phyloP scores from a whole-genome alignment of 1,139 yeast genomes.

The Debaryomyces subglobosus region DNA sequence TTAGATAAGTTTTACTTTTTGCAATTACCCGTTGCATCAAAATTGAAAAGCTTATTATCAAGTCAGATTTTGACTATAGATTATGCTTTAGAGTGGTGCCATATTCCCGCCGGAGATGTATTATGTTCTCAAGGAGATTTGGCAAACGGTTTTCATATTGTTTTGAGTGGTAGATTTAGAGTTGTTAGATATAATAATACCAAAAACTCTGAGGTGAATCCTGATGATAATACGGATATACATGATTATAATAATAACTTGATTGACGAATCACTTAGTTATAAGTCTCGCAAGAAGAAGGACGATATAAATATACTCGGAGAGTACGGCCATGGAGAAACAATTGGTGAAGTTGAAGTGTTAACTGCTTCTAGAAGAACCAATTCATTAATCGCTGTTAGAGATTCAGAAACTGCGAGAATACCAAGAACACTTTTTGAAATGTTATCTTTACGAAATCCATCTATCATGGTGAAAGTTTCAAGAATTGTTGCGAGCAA shows the following conservation, averaged over 20 bases:
- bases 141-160: conserved; percentile 92
- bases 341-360: conserved; percentile 94
- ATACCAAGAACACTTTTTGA: conserved; percentile 91
- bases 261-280: conserved; percentile 25
- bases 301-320: conserved; percentile 52
- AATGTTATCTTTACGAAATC: conserved; percentile 78
- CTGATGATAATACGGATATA: conserved; percentile 14
- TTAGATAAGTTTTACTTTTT: conserved; percentile 78
- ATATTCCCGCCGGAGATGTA: conserved; percentile 79
- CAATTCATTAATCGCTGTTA: conserved; percentile 77
- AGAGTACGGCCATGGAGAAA: conserved; percentile 92
- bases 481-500: conserved; percentile 85
- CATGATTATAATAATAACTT: conserved; percentile 18
- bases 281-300: conserved; percentile 24
- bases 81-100: conserved; percentile 95
- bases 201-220: conserved; percentile 11
- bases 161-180: conserved; percentile 85
- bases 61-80: conserved; percentile 74
- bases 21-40: conserved; percentile 75
- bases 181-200: conserved; percentile 47
- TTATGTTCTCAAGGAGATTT: conserved; percentile 81
- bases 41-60: conserved; percentile 67
- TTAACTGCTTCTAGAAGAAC: conserved; percentile 79
- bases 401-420: conserved; percentile 93
- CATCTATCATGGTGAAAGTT: conserved; percentile 88